Evolutionary conservation across 2,329 filamentous ascomycete genomes (phyloP), one percentile per base, ranked within the genome.

Genomic region (Colletotrichum somersetense): DNA sequence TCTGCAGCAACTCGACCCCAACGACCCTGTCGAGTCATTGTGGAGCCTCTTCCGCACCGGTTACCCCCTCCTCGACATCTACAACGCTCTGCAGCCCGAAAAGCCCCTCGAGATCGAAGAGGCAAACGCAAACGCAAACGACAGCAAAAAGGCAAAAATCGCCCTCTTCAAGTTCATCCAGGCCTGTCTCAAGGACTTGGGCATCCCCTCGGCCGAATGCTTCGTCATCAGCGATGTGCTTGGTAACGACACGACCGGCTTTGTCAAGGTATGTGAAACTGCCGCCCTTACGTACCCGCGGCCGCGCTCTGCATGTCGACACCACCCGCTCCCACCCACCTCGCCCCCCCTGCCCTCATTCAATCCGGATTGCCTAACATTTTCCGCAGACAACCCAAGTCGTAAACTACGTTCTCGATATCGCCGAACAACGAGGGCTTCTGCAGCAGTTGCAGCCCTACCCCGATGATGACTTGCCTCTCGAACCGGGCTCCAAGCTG

Each of bases 141-240:
- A 94, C 77, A 88, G 89, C 74, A 97, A 96, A 79, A 90, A 91
- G 74, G 91, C 93, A 67, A 97, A 98, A 82, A 91, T 93, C 69
- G 94, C 95, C 71, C 92, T 96, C 30, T 97, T 97, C 85, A 95
- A 95, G 78, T 98, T 99, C 80, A 89, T 98, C 72, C 91, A 97
- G 80, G 95, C 94, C 33, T 98, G 95, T 81, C 87, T 97, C 78
- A 91, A 91, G 76, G 93, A 97, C 64, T 86, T 98, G 62, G 89
- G 91, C 67, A 92, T 98, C 65, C 89, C 93, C 2, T 86, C 93
- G 5, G 89, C 92, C 59, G 94, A 97, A 73, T 95, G 94, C 78
- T 98, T 98, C 81, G 93, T 97, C 77, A 92, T 99, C 77, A 93
- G 91, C 70, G 96, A 99, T 82, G 85, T 98, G 57, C 95, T 96